phyloP scores from a whole-genome alignment of 345 rosid genomes.

The Luvunga scandens region DNA sequence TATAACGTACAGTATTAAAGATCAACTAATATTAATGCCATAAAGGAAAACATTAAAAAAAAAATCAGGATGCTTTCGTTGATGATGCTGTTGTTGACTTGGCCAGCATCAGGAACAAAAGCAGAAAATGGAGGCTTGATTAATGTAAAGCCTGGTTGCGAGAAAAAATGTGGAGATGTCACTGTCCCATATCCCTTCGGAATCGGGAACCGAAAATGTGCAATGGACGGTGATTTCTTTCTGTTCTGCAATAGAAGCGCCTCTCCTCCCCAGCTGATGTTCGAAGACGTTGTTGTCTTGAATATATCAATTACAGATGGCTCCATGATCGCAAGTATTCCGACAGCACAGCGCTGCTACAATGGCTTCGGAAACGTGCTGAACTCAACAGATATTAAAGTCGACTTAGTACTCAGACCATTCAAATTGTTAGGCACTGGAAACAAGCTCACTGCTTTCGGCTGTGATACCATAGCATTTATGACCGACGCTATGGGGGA shows the following conservation, averaged over 20 bases:
- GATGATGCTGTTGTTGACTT: background rate
- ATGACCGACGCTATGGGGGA: too few species aligned
- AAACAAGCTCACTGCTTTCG: slow-evolving; percentile 28
- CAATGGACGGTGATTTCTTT: slow-evolving; percentile 8
- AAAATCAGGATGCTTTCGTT: background rate
- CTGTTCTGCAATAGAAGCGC: slow-evolving; percentile 2
- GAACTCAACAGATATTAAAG: rapidly evolving
- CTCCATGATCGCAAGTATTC: background rate
- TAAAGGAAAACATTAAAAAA: too few species aligned
- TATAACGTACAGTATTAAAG: too few species aligned
- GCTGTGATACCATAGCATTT: slow-evolving; percentile 21
- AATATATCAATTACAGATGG: too few species aligned
- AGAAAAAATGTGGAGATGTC: too few species aligned
- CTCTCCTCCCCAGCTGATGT: too few species aligned
- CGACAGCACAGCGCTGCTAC: slow-evolving; percentile 4
- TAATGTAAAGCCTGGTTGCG: too few species aligned
- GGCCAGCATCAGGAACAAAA: background rate
- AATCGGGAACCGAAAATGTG: background rate
- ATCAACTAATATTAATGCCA: too few species aligned
- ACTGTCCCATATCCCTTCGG: too few species aligned
- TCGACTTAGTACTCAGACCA: background rate
- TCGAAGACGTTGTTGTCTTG: too few species aligned
- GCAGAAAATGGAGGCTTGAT: too few species aligned
- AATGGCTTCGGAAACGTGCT: background rate
- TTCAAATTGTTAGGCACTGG: slow-evolving; percentile 12